A percentile compares a stretch with the other conserved stretches of the same genome.
phyloP scores from a whole-genome alignment of 148 eudicot species.

The Heliamphora exappendiculata region DNA sequence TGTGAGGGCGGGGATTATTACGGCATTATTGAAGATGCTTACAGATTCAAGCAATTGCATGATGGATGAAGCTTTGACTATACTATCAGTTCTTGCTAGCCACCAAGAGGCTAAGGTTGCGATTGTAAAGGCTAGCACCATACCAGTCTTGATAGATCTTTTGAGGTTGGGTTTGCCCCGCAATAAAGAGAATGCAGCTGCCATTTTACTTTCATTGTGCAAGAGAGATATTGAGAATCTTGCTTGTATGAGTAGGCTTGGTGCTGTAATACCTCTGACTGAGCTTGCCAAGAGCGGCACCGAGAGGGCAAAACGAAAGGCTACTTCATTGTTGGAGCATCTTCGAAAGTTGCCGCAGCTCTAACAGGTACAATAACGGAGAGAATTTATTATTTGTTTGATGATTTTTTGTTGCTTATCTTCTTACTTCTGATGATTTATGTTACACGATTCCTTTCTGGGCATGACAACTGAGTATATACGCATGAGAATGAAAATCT shows the following conservation, averaged over 20 bases:
- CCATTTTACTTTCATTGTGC: constrained; percentile 77
- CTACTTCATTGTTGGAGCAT: constrained; percentile 70
- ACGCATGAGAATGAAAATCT: constrained; percentile 33
- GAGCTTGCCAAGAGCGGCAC: constrained; percentile 68
- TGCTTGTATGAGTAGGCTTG: constrained; percentile 57
- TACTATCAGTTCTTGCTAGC: constrained; percentile 77
- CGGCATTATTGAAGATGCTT: constrained; percentile 62
- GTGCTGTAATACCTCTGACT: constrained; percentile 54
- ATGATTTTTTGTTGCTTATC: background rate
- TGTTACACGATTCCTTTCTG: constrained; percentile 12
- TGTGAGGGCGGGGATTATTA: constrained; percentile 68
- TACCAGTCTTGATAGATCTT: constrained; percentile 72
- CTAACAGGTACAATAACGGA: constrained; percentile 12
- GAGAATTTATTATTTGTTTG: background rate
- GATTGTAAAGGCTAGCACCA: constrained; percentile 55
- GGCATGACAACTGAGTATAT: constrained; percentile 17
- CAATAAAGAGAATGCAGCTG: constrained; percentile 72
- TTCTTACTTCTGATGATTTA: constrained; percentile 4
- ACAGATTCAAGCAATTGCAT: constrained; percentile 51
- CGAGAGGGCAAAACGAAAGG: constrained; percentile 85
- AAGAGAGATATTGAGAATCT: constrained; percentile 71
- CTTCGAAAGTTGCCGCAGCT: constrained; percentile 44
- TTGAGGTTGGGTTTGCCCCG: constrained; percentile 62
- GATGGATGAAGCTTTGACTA: constrained; percentile 83
- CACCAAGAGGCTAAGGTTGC: constrained; percentile 74